phyloP scores from a whole-genome alignment of 169 alveolate species.

The Eimeria necatrix region DNA sequence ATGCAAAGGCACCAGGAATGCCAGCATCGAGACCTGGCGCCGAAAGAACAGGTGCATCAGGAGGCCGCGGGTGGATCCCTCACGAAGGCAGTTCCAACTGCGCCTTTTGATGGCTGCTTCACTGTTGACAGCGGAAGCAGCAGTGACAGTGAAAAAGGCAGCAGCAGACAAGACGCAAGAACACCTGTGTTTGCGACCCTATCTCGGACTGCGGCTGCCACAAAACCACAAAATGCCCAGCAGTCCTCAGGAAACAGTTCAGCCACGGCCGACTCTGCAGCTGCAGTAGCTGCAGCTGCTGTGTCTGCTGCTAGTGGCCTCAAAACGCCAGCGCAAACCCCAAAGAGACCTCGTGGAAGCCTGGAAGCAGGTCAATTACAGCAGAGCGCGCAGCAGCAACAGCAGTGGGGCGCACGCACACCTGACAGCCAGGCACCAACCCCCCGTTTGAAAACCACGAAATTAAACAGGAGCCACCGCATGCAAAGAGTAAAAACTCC shows the following conservation, averaged over 20 bases:
- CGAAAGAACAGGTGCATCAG: conserved; percentile 8
- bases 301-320: neutral
- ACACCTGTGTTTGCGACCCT: conserved; percentile 22
- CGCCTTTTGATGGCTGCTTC: conserved; percentile 11
- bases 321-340: neutral
- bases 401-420: conserved; percentile 33
- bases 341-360: neutral
- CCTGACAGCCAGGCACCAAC: conserved; percentile 50
- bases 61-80: neutral
- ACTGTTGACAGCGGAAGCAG: conserved; percentile 33
- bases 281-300: conserved; percentile 41
- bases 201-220: neutral
- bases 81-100: neutral
- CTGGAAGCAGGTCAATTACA: neutral
- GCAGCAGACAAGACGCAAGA: conserved; percentile 10
- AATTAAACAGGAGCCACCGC: conserved; percentile 7
- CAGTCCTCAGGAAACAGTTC: neutral
- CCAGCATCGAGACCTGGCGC: neutral
- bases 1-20: conserved; percentile 35
- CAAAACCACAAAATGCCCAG: neutral
- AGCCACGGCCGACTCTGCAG: neutral
- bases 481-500: neutral
- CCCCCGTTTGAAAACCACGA: conserved; percentile 37
- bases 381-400: conserved; percentile 25
- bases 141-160: conserved; percentile 22